Percentiles rank a stretch among this genome's conserved stretches.
These are phyloP conservation scores for Phytophthora fragariaefolia DNA, from an alignment of 352 stramenopile species.

Conservation along the genomic window DNA sequence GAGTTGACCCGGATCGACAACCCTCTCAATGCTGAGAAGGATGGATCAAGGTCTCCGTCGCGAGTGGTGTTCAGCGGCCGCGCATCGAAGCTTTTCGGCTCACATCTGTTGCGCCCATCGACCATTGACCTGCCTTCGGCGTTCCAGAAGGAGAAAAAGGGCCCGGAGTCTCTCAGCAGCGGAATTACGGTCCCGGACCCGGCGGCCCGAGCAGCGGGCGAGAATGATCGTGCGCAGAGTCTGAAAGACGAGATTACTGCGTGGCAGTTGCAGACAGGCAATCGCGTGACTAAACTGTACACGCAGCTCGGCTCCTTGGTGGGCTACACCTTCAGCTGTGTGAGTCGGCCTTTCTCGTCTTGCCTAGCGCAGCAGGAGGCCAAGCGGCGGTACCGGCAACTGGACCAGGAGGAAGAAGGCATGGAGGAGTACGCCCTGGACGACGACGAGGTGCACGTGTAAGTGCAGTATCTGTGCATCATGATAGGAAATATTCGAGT, in stretches of 20 bases:
- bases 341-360: constrained; percentile 43
- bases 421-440: constrained; percentile 48
- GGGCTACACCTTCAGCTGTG: constrained; percentile 37
- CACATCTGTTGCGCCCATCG: constrained; percentile 64
- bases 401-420: constrained; percentile 47
- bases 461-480: neutral
- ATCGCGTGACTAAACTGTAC: constrained; percentile 38
- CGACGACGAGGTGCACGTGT: constrained; percentile 39
- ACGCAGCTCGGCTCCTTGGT: constrained; percentile 35
- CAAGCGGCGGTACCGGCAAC: constrained; percentile 35
- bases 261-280: constrained; percentile 49
- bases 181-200: constrained; percentile 33
- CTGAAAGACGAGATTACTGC: constrained; percentile 54
- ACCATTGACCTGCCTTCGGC: constrained; percentile 54
- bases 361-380: constrained; percentile 41
- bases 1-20: constrained; percentile 52
- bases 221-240: constrained; percentile 38
- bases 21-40: constrained; percentile 37
- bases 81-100: constrained; percentile 79
- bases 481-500: constrained; percentile 4
- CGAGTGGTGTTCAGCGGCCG: constrained; percentile 74
- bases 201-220: constrained; percentile 33
- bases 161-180: constrained; percentile 16
- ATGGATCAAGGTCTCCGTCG: constrained; percentile 34
- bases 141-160: constrained; percentile 28